phyloP scores from a whole-genome alignment of 495 filamentous ascomycete genomes.

The Talaromyces stipitatus region DNA sequence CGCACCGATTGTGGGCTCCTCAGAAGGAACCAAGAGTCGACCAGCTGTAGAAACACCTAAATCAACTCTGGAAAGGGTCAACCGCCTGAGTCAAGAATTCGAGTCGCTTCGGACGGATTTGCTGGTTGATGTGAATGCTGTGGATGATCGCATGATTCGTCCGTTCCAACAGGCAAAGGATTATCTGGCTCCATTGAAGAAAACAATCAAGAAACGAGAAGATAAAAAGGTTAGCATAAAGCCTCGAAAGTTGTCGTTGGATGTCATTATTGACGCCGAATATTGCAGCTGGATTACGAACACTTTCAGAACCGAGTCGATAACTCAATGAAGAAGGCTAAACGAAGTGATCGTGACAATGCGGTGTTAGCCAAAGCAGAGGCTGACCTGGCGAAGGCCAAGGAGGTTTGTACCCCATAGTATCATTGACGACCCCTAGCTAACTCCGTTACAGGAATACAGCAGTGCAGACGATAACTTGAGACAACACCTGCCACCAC shows the following conservation, averaged over 20 bases:
- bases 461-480: constrained; percentile 75
- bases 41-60: constrained; percentile 55
- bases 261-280: neutral
- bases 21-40: constrained; percentile 41
- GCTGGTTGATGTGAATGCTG: constrained; percentile 59
- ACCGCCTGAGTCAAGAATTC: constrained; percentile 60
- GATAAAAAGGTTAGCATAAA: constrained; percentile 63
- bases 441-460: constrained; percentile 57
- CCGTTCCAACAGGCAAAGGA: constrained; percentile 69
- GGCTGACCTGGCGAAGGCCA: constrained; percentile 58
- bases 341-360: constrained; percentile 72
- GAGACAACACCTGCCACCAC: constrained; percentile 62
- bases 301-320: constrained; percentile 68
- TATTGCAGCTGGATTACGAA: constrained; percentile 66
- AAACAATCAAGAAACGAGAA: constrained; percentile 86
- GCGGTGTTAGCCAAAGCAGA: constrained; percentile 68
- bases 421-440: too few relatives aligned
- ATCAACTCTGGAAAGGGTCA: constrained; percentile 56
- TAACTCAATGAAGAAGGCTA: constrained; percentile 61
- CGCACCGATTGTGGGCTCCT: constrained; percentile 66
- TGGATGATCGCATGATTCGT: constrained; percentile 65
- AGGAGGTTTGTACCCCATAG: constrained; percentile 40
- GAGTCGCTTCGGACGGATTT: constrained; percentile 70
- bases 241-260: neutral
- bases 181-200: constrained; percentile 67